Base-by-base conservation (phyloP, 2,329 filamentous ascomycete species). In the Fusarium anthophilum region DNA sequence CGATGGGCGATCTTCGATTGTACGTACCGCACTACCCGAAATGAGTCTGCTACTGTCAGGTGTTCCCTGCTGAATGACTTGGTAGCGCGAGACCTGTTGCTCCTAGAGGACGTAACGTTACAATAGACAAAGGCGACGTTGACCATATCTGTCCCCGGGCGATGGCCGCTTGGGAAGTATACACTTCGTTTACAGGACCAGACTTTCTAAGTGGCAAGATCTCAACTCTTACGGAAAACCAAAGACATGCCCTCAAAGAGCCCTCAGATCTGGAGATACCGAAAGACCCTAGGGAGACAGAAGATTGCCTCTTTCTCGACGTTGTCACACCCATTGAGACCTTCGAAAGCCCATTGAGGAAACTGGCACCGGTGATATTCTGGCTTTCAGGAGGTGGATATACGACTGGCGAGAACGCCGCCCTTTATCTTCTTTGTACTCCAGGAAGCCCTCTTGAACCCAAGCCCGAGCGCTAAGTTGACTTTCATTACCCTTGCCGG, bases 221-320 rank as follows among this genome's bases (percentile, higher is more conserved):
- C 12, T 50, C 56, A 6, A n/a, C 24, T 28, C 56, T 59, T 6
- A 24, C 24, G 0, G 32, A 38, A 17, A 11, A 13, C 2, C 56
- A 59, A 12, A 30, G 2, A 14, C 6, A 17, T 3, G 35, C 35
- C 4, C 56, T 59, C 11, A 17, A 24, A 6, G 26, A 51, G 8
- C 35, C 35, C 14, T 30, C 26, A 17, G 35, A 51, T 8, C 11
- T 59, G 5, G 3, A 30, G 10, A 39, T 59, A 17, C 22, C 17
- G 12, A 24, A 8, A 14, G 44, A 41, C 5, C 26, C 22, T 2
- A 41, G 26, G 28, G 44, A 59, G 15, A 59, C 35, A 5, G 56
- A 59, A 11, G 35, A 39, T 17, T 39, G 43, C 12, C 35, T 51
- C 26, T 59, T 59, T 30, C 56, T 59, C 22, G 56, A 59, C 6